A percentile compares a stretch with the other conserved stretches of the same genome.
phyloP scores from a whole-genome alignment of 148 eudicot genomes.

The Linanthus parryae region DNA sequence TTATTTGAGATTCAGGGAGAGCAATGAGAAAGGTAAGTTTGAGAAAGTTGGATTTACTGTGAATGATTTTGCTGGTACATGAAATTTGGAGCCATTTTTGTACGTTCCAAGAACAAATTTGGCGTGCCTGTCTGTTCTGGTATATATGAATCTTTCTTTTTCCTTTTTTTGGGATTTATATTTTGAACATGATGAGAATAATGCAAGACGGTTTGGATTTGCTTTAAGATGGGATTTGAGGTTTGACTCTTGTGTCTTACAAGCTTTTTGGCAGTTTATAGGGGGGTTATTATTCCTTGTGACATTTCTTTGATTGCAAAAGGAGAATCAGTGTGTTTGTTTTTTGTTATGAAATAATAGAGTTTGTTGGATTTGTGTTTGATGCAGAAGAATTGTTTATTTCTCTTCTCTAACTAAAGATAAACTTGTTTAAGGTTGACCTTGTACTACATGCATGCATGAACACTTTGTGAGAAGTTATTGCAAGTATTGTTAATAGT shows the following conservation, averaged over 20 bases:
- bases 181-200: background rate
- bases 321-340: background rate
- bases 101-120: too few species aligned
- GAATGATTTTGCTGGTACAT: slow-evolving; percentile 62
- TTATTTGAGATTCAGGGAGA: slow-evolving; percentile 64
- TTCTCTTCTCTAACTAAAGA: background rate
- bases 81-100: too few species aligned
- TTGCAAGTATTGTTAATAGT: too few species aligned
- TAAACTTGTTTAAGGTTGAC: background rate
- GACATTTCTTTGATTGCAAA: background rate
- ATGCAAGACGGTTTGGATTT: background rate
- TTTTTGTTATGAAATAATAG: background rate
- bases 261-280: slow-evolving; percentile 1
- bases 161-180: background rate
- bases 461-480: too few species aligned
- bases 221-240: background rate
- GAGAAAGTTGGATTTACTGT: slow-evolving; percentile 85
- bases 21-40: slow-evolving; percentile 60
- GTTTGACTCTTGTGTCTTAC: slow-evolving; percentile 1
- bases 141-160: too few species aligned
- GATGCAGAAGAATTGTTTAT: background rate
- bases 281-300: background rate
- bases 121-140: background rate
- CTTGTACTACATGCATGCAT: too few species aligned
- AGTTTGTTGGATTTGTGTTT: slow-evolving; percentile 2